phyloP scores from a whole-genome alignment of 306 rosid genomes.

The Pyrus bretschneideri region DNA sequence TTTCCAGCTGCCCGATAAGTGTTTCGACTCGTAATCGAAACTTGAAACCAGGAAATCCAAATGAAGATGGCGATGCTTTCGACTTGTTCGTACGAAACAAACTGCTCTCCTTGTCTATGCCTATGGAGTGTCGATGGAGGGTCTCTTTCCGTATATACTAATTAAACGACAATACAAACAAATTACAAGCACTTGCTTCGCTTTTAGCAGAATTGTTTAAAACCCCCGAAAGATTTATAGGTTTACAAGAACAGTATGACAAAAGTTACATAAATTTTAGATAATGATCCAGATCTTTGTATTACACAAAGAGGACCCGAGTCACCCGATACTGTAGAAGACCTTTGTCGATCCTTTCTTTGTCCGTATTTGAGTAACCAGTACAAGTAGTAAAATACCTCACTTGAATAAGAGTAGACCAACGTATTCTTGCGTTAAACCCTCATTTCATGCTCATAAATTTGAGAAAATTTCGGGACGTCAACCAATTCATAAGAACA shows the following conservation, averaged over 20 bases:
- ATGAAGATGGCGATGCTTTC: background rate
- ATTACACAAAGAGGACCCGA: background rate
- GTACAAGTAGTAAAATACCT: constrained; percentile 16
- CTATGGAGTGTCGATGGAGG: background rate
- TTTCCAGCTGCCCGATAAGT: background rate
- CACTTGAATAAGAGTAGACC: background rate
- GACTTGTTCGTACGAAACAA: background rate
- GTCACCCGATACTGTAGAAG: constrained; percentile 41
- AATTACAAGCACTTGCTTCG: background rate
- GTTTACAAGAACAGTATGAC: too few relatives aligned
- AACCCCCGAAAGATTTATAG: too few relatives aligned
- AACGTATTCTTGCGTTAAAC: background rate
- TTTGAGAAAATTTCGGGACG: background rate
- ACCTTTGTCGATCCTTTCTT: constrained; percentile 36
- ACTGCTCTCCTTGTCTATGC: background rate
- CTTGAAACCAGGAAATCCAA: background rate
- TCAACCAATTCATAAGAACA: too few relatives aligned
- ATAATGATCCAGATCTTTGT: background rate
- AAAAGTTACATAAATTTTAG: background rate
- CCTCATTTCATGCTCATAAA: background rate
- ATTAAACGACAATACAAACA: background rate
- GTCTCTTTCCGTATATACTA: background rate
- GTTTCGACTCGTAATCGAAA: background rate
- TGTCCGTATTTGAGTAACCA: constrained; percentile 73
- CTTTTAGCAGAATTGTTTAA: background rate